These are phyloP conservation scores for Myxozyma monticola DNA, from an alignment of 805 yeast genomes.

Conservation along the genomic window DNA sequence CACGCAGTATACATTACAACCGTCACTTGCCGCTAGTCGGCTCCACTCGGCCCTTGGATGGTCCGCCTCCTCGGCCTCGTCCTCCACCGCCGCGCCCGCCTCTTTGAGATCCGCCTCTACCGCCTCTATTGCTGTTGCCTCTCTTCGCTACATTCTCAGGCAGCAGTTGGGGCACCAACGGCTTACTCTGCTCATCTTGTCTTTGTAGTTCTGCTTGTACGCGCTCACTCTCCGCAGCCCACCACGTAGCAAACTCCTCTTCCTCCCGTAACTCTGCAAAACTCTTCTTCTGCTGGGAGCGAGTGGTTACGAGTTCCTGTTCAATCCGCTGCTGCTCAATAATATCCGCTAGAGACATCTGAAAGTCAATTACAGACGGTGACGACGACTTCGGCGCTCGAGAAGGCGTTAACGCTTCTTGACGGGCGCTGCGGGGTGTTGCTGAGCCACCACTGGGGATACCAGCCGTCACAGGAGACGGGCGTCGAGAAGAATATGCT, in stretches of 20 bases:
- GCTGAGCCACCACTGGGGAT: not conserved
- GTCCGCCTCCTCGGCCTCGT: not conserved
- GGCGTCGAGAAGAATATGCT: too few relatives aligned
- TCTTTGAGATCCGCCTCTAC: conserved; percentile 6
- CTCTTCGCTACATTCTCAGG: not conserved
- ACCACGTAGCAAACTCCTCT: conserved; percentile 84
- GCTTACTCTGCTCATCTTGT: conserved; percentile 11
- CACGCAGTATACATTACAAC: too few relatives aligned
- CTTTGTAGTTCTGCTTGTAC: conserved; percentile 27
- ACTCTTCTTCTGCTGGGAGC: conserved; percentile 43
- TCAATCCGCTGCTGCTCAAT: conserved; percentile 43
- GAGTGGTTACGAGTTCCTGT: conserved; percentile 40
- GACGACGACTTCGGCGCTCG: not conserved
- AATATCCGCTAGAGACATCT: conserved; percentile 26
- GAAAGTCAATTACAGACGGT: too few relatives aligned
- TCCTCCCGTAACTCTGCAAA: conserved; percentile 75
- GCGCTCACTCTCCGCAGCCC: conserved; percentile 68
- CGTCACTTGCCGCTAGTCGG: too few relatives aligned
- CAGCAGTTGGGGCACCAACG: not conserved
- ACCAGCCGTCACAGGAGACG: too few relatives aligned
- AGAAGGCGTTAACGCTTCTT: not conserved
- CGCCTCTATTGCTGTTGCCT: not conserved
- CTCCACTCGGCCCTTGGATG: not conserved
- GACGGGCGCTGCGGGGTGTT: not conserved
- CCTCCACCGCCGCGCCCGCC: too few relatives aligned